Evolutionary conservation across 2,329 filamentous ascomycete species (phyloP).

Genomic region (Mycosphaerella arachidis): DNA sequence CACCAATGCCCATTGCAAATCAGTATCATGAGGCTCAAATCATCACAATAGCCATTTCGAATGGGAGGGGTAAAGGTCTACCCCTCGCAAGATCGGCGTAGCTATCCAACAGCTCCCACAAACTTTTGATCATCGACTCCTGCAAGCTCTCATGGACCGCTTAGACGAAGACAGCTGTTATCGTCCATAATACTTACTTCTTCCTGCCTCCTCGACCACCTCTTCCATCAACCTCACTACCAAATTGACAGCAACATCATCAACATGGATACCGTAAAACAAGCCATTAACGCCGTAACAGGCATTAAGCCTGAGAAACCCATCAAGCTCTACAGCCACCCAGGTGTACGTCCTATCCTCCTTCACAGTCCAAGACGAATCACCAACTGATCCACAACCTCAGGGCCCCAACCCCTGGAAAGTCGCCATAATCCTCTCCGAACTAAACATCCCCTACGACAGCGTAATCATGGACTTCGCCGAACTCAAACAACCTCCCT

Average conservation of each 20-base stretch:
- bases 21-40: neutral
- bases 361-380: neutral
- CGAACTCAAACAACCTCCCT: slow-evolving; percentile 39
- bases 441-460: slow-evolving; percentile 40
- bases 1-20: neutral
- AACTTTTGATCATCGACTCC: neutral
- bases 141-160: neutral
- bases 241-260: neutral
- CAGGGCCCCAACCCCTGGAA: slow-evolving; percentile 41
- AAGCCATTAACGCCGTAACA: neutral
- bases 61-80: neutral
- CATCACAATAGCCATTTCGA: neutral
- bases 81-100: neutral
- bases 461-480: slow-evolving; percentile 35
- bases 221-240: neutral
- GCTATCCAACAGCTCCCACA: neutral
- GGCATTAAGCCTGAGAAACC: slow-evolving; percentile 10
- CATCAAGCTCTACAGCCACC: slow-evolving; percentile 28
- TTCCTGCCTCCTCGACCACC: neutral
- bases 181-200: neutral
- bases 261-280: slow-evolving; percentile 2
- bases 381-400: neutral
- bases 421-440: slow-evolving; percentile 41
- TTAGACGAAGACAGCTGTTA: neutral
- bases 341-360: slow-evolving; percentile 11